Percentiles rank a stretch among this genome's conserved stretches.
Evolutionary conservation across 305 asterid species (phyloP).

Genomic region (Caryopteris hybrid): DNA sequence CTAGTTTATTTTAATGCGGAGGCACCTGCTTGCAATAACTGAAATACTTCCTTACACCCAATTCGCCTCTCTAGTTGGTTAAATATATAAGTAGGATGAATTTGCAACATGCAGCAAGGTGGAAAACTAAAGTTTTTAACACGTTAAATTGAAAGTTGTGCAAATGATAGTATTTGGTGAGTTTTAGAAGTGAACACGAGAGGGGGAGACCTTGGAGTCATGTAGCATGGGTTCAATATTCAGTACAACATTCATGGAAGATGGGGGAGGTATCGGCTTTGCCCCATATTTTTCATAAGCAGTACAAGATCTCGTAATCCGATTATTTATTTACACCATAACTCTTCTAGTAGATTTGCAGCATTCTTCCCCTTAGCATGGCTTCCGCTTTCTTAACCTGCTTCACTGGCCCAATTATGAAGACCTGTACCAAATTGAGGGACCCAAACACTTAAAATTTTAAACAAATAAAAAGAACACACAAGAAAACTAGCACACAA

Average conservation of each 20-base stretch:
- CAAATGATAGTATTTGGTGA: neutral
- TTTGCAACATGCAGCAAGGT: too few species aligned
- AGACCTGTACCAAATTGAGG: slow-evolving; percentile 46
- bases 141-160: too few species aligned
- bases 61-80: too few species aligned
- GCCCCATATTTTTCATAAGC: slow-evolving; percentile 10
- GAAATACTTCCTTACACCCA: too few species aligned
- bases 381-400: slow-evolving; percentile 93
- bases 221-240: slow-evolving; percentile 4
- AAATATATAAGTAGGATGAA: too few species aligned
- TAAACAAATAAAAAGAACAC: too few species aligned
- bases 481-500: too few species aligned
- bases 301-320: slow-evolving; percentile 2
- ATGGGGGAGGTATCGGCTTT: neutral
- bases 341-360: slow-evolving; percentile 38
- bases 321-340: slow-evolving; percentile 21
- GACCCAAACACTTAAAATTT: too few species aligned
- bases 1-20: too few species aligned
- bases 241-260: neutral
- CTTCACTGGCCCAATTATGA: slow-evolving; percentile 76
- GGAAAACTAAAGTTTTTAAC: too few species aligned
- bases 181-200: neutral
- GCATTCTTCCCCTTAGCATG: slow-evolving; percentile 73
- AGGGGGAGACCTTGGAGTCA: slow-evolving; percentile 10
- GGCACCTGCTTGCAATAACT: too few species aligned